Conservation (phyloP, 768 basidiomycete species). For the Auriscalpium vulgare region DNA sequence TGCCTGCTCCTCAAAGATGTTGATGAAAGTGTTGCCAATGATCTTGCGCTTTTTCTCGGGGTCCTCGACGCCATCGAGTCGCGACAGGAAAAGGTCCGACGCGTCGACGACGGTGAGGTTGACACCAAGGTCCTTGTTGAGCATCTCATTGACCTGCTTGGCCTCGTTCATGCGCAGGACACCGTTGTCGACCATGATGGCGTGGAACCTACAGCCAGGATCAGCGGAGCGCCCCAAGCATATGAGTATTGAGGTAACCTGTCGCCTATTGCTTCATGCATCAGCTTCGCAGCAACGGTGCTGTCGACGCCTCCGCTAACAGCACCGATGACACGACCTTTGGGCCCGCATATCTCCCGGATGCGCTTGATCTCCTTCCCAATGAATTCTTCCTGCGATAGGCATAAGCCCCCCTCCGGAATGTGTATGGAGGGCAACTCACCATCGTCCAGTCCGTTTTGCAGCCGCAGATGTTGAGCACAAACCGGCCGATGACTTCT, state of each 20-base stretch:
- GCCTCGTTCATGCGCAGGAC: slow-evolving; percentile 91
- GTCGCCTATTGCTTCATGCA: slow-evolving; percentile 99
- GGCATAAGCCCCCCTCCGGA: not conserved
- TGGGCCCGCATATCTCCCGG: slow-evolving; percentile 87
- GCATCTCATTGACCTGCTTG: slow-evolving; percentile 85
- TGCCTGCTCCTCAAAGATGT: slow-evolving; percentile 95
- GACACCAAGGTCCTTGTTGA: slow-evolving; percentile 88
- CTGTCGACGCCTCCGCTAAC: slow-evolving; percentile 98
- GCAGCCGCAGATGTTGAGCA: slow-evolving; percentile 79
- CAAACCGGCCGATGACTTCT: slow-evolving; percentile 81
- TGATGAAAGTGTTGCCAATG: slow-evolving; percentile 98
- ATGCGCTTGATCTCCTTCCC: slow-evolving; percentile 94
- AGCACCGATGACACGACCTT: slow-evolving; percentile 94
- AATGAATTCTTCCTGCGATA: slow-evolving; percentile 84
- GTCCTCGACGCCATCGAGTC: slow-evolving; percentile 88
- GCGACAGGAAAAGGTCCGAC: slow-evolving; percentile 84
- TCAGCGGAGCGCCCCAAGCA: too few species aligned
- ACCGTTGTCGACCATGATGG: slow-evolving; percentile 99
- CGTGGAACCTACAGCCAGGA: slow-evolving; percentile 69
- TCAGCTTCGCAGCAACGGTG: slow-evolving; percentile 95
- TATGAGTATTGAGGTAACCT: slow-evolving; percentile 40
- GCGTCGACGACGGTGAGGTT: slow-evolving; percentile 96
- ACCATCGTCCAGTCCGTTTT: slow-evolving; percentile 91
- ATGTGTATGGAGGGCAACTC: not conserved
- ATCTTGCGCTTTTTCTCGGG: slow-evolving; percentile 97